A percentile compares a stretch with the other conserved stretches of the same genome.
Conservation (phyloP, 495 filamentous ascomycete genomes). For the Penicillium malachiteum region DNA sequence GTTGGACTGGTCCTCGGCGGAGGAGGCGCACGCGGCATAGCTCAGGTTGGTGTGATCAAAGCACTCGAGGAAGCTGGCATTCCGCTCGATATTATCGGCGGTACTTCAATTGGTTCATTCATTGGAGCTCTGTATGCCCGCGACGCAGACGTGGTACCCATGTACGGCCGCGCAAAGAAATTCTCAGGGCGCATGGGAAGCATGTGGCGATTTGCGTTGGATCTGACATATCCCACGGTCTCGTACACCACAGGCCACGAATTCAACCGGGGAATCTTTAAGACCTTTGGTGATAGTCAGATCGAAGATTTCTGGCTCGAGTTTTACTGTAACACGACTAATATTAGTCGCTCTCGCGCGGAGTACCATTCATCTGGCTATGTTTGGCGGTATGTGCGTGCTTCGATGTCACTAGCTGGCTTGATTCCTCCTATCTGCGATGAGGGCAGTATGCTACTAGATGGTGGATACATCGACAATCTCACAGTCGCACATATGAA, state of each 20-base stretch:
- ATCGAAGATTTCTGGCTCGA: slow-evolving; percentile 99
- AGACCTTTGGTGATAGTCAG: slow-evolving; percentile 91
- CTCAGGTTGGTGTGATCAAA: slow-evolving; percentile 89
- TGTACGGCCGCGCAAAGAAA: slow-evolving; percentile 95
- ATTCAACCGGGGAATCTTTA: slow-evolving; percentile 99
- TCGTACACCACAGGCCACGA: slow-evolving; percentile 98
- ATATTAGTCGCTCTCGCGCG: slow-evolving; percentile 83
- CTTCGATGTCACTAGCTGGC: slow-evolving; percentile 93
- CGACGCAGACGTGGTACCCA: slow-evolving; percentile 94
- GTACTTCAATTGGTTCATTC: slow-evolving; percentile 97
- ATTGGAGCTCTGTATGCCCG: slow-evolving; percentile 94
- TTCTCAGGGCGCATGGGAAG: slow-evolving; percentile 96
- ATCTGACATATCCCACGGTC: slow-evolving; percentile 89
- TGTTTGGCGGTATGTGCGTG: slow-evolving; percentile 93
- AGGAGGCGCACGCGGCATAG: slow-evolving; percentile 86
- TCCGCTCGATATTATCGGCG: slow-evolving; percentile 92
- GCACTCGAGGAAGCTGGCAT: slow-evolving; percentile 96
- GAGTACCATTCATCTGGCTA: slow-evolving; percentile 95
- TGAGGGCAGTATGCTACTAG: slow-evolving; percentile 92
- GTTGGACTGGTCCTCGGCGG: slow-evolving; percentile 93
- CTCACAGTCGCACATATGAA: slow-evolving; percentile 97
- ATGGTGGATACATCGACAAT: slow-evolving; percentile 97
- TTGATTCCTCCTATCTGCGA: slow-evolving; percentile 92
- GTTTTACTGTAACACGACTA: slow-evolving; percentile 98
- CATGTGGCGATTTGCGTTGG: slow-evolving; percentile 94